phyloP scores from a whole-genome alignment of 169 alveolate species.

The Plasmodium vinckei region DNA sequence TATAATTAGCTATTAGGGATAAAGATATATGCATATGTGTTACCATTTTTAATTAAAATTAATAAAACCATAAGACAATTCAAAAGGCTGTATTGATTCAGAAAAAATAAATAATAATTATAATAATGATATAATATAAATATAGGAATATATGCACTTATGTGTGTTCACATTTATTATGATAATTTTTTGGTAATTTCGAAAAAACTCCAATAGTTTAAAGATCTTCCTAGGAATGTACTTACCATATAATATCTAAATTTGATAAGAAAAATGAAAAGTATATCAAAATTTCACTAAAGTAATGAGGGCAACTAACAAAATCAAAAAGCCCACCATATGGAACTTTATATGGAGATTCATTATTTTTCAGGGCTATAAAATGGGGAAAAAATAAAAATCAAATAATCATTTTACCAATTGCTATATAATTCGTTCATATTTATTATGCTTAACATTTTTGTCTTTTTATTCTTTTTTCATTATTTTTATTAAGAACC shows the following conservation, averaged over 20 bases:
- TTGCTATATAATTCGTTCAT: too few relatives aligned
- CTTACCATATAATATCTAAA: constrained; percentile 49
- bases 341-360: constrained; percentile 82
- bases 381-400: constrained; percentile 36
- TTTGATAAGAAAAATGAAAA: constrained; percentile 77
- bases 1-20: neutral
- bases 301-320: constrained; percentile 89
- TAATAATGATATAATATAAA: neutral
- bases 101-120: neutral
- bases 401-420: neutral
- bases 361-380: constrained; percentile 30
- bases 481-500: constrained; percentile 24
- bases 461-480: constrained; percentile 3
- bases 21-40: neutral
- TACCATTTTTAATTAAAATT: constrained; percentile 48
- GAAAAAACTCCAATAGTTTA: too few relatives aligned
- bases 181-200: too few relatives aligned
- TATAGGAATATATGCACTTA: neutral
- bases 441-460: neutral
- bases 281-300: constrained; percentile 85
- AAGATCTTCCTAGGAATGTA: neutral
- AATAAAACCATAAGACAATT: constrained; percentile 34
- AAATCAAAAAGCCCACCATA: constrained; percentile 84
- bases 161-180: too few relatives aligned
- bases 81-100: constrained; percentile 8